A percentile compares a stretch with the other conserved stretches of the same genome.
Evolutionary conservation across 2,329 filamentous ascomycete species (phyloP).

Genomic region (Apiospora aurea): DNA sequence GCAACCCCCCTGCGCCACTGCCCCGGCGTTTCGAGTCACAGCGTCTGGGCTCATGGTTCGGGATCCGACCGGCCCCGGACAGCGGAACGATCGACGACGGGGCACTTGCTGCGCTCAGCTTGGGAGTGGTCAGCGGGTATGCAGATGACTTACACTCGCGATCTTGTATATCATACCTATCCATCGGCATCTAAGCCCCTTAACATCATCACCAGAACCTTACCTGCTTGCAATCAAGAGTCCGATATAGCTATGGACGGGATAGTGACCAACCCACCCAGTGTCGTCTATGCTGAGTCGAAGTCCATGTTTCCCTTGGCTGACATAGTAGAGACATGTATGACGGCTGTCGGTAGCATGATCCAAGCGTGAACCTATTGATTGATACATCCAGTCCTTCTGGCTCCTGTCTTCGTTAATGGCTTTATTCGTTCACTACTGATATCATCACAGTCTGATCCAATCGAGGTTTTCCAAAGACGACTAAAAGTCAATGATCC

Average conservation of each 20-base stretch:
- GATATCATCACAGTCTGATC: too few relatives aligned
- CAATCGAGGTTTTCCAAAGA: too few relatives aligned
- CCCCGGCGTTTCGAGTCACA: conserved; percentile 13
- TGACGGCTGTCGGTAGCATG: not conserved
- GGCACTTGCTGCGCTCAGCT: not conserved
- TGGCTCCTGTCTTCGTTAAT: not conserved
- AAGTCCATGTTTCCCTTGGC: not conserved
- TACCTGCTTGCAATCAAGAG: not conserved
- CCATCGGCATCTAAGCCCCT: not conserved
- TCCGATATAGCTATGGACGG: too few relatives aligned
- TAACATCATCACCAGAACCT: not conserved
- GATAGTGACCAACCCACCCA: too few relatives aligned
- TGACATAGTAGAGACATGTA: not conserved
- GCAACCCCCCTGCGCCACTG: not conserved
- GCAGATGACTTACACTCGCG: not conserved
- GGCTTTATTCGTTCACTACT: not conserved
- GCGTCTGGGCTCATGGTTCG: not conserved
- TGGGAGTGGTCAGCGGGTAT: not conserved
- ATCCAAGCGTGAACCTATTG: not conserved
- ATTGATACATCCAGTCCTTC: not conserved
- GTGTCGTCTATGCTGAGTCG: not conserved
- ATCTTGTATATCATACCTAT: not conserved
- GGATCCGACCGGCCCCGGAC: not conserved
- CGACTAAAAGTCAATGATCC: too few relatives aligned
- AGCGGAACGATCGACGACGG: not conserved